Base-by-base conservation (phyloP, 208 protist genomes). In the Trypanosoma rangeli region DNA sequence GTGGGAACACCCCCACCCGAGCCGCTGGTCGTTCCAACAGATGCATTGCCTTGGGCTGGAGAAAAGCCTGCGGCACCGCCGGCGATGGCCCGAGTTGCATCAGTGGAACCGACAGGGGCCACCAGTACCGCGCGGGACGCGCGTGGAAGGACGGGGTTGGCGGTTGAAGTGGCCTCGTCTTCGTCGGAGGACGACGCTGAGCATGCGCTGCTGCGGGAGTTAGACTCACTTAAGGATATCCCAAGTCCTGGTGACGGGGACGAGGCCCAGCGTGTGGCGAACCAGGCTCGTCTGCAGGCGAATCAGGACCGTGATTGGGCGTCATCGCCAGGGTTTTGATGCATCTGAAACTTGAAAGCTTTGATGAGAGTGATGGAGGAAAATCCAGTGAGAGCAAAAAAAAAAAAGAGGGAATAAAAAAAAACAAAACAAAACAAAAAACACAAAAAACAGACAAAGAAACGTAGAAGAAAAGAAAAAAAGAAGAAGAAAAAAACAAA, bases 201-300 rank as follows among this genome's bases (percentile, higher is more conserved):
- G 42, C 59, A 52, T 10, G 39, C 39, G 39, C 22, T 53, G 35
- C 59, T 46, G 56, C 65, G 39, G 39, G 55, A 50, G 53, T 46
- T 64, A 5, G 56, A 71, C 8, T 39, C 55, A 22, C 56, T 67
- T 18, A 64, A 31, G 15, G 54, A 71, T 12, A 28, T 13, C 15
- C 56, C 42, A 31, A 71, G 42, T 48, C 58, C 67, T 7, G 16
- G 28, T 0, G 33, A 31, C n/a, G 59, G 28, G 24, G 50, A 73
- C 16, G 67, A 58, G 57, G 73, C 65, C 22, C 56, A 55, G 18
- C 67, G 73, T 8, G 42, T 65, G 59, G 58, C 66, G 49, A 24
- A 53, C 22, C 60, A 65, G 37, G 69, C 53, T 1, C 53, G 26
- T 22, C 61, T 69, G 61, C 68, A 24, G 22, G 74, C 54, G 4